Conservation (phyloP, 2,329 filamentous ascomycete genomes). For the Dactylellina sp. region DNA sequence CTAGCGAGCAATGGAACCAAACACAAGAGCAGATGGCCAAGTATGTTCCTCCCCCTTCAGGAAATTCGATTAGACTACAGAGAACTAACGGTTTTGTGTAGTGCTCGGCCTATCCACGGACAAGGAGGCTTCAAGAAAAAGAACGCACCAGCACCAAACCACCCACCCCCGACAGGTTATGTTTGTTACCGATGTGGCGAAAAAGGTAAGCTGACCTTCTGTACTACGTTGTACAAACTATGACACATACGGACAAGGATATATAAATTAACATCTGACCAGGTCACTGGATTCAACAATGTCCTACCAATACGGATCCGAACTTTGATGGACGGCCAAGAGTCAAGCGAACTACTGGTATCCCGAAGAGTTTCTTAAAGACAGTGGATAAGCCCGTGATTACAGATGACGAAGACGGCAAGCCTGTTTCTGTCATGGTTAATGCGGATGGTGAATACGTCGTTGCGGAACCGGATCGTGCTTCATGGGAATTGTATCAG, state of each 20-base stretch:
- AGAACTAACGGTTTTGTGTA: constrained; percentile 58
- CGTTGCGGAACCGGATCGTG: constrained; percentile 93
- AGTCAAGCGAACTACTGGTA: constrained; percentile 95
- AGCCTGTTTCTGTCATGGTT: constrained; percentile 91
- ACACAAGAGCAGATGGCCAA: constrained; percentile 94
- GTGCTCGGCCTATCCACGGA: constrained; percentile 65
- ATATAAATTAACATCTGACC: constrained; percentile 60
- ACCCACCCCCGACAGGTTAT: constrained; percentile 92
- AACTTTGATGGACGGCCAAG: constrained; percentile 93
- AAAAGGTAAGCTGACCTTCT: constrained; percentile 71
- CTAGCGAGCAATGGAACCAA: constrained; percentile 90
- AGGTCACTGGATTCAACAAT: constrained; percentile 98
- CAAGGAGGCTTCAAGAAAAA: constrained; percentile 70
- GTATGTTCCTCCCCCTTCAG: constrained; percentile 65
- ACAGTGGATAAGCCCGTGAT: constrained; percentile 91
- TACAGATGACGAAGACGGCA: constrained; percentile 80
- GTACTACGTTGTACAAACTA: constrained; percentile 36
- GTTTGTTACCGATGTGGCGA: constrained; percentile 96
- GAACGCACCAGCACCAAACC: constrained; percentile 76
- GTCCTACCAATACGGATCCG: constrained; percentile 97
- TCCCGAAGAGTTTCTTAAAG: constrained; percentile 93
- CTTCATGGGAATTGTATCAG: constrained; percentile 96
- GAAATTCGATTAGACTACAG: constrained; percentile 2
- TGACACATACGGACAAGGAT: background rate
- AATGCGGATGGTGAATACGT: constrained; percentile 98